Evolutionary conservation across 257 asterid genomes (phyloP).

Genomic region (Nicotiana noctiflora): DNA sequence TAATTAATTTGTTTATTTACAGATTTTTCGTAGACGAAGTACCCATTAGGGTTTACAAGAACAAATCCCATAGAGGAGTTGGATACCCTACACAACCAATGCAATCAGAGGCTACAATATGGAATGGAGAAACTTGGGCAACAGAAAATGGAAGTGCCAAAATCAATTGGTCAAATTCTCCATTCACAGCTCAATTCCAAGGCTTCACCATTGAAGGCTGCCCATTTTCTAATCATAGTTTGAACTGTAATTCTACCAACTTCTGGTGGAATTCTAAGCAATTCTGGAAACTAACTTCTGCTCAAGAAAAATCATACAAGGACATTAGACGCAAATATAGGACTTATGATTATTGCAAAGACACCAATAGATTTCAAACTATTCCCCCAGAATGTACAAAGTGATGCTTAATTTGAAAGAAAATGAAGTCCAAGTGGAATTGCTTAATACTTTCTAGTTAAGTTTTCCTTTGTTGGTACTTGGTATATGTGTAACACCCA

Average conservation of each 20-base stretch:
- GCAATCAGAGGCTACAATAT: constrained; percentile 11
- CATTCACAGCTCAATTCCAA: constrained; percentile 4
- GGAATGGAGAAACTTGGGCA: constrained; percentile 20
- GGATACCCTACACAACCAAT: constrained; percentile 13
- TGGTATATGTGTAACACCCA: no score
- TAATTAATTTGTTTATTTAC: neutral
- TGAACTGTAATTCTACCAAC: constrained; percentile 1
- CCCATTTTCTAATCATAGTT: neutral
- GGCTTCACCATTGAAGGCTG: constrained; percentile 13
- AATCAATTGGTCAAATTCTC: constrained; percentile 12
- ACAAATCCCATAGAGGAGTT: neutral
- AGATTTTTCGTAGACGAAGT: constrained; percentile 4
- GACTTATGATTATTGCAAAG: neutral
- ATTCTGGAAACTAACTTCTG: neutral
- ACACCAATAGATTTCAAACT: neutral
- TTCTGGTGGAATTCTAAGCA: constrained; percentile 14
- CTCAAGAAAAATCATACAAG: neutral
- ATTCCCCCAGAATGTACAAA: neutral
- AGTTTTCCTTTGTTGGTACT: no score
- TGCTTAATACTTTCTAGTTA: no score
- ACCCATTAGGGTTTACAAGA: constrained; percentile 11
- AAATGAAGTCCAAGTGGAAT: no score
- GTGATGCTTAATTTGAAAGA: neutral
- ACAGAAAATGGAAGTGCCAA: constrained; percentile 10
- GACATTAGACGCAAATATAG: neutral